Evolutionary conservation across 805 yeast species (phyloP).

Genomic region (Kurtzmaniella fragi): DNA sequence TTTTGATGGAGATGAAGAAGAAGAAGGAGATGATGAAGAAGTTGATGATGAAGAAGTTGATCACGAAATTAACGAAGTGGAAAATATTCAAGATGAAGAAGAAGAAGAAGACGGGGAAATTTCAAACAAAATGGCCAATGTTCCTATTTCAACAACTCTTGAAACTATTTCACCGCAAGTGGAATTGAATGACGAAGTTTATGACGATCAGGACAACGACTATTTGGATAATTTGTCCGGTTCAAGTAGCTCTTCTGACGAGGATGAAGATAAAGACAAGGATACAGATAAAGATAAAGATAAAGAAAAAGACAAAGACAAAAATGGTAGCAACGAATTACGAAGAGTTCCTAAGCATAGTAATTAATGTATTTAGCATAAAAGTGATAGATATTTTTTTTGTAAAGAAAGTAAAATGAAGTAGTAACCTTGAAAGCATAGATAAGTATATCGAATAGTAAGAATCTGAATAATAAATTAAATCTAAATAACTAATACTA

Average conservation of each 20-base stretch:
- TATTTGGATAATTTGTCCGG: slow-evolving; percentile 38
- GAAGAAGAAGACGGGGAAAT: slow-evolving; percentile 24
- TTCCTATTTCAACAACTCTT: slow-evolving; percentile 10
- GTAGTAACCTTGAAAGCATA: too few species aligned
- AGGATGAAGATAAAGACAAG: slow-evolving; percentile 18
- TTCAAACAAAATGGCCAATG: slow-evolving; percentile 35
- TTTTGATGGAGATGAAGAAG: slow-evolving; percentile 8
- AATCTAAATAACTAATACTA: slow-evolving; percentile 6
- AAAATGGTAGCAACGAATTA: slow-evolving; percentile 28
- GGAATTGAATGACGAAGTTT: slow-evolving; percentile 16
- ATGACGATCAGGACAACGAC: slow-evolving; percentile 23
- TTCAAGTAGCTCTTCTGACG: slow-evolving; percentile 41
- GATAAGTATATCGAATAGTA: too few species aligned
- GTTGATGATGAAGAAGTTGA: slow-evolving; percentile 5
- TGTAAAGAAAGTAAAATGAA: neutral
- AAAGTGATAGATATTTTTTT: neutral
- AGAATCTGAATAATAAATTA: too few species aligned
- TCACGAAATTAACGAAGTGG: slow-evolving; percentile 12
- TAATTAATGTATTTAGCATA: slow-evolving; percentile 9
- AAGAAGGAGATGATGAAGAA: slow-evolving; percentile 6
- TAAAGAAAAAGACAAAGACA: slow-evolving; percentile 14
- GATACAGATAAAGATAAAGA: slow-evolving; percentile 6
- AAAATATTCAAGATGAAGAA: slow-evolving; percentile 18
- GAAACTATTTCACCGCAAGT: slow-evolving; percentile 10
- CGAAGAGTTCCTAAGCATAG: slow-evolving; percentile 38